Evolutionary conservation across 2,329 filamentous ascomycete genomes (phyloP).

Genomic region (Stagonosporopsis chrysanthemi): DNA sequence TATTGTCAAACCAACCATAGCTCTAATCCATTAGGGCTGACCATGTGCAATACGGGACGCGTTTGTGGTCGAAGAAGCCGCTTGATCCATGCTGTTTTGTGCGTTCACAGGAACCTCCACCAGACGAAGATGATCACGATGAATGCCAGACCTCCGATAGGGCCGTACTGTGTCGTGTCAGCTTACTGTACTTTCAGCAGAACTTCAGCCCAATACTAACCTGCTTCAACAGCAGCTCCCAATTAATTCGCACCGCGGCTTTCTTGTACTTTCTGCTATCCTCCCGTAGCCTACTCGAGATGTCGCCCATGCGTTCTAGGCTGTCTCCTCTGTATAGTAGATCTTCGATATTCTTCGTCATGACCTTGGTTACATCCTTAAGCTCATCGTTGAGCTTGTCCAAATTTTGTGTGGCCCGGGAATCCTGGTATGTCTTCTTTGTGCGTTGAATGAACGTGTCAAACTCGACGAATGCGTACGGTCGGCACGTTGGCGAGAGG

Average conservation of each 20-base stretch:
- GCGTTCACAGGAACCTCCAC: slow-evolving; percentile 84
- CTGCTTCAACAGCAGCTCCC: slow-evolving; percentile 95
- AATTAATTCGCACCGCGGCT: slow-evolving; percentile 95
- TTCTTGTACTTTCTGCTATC: slow-evolving; percentile 94
- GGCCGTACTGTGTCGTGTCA: slow-evolving; percentile 71
- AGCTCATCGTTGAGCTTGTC: slow-evolving; percentile 97
- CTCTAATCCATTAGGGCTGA: neutral
- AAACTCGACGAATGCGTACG: slow-evolving; percentile 97
- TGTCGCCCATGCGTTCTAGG: slow-evolving; percentile 95
- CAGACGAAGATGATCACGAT: slow-evolving; percentile 87
- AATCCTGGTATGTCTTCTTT: slow-evolving; percentile 92
- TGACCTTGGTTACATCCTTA: slow-evolving; percentile 96
- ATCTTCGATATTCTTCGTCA: slow-evolving; percentile 99
- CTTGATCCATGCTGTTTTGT: neutral
- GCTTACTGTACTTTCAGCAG: slow-evolving; percentile 10
- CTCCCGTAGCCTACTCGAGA: slow-evolving; percentile 84
- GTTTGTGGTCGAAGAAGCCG: neutral
- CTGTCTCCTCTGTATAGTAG: slow-evolving; percentile 93
- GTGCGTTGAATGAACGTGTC: slow-evolving; percentile 96
- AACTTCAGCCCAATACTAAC: slow-evolving; percentile 48
- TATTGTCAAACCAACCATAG: slow-evolving; percentile 18
- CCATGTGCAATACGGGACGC: neutral
- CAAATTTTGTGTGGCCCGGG: slow-evolving; percentile 88
- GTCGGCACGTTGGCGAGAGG: slow-evolving; percentile 76
- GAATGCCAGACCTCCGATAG: slow-evolving; percentile 80